Base-by-base conservation (phyloP, 257 asterid genomes). In the Thymus quinquecostatus region DNA sequence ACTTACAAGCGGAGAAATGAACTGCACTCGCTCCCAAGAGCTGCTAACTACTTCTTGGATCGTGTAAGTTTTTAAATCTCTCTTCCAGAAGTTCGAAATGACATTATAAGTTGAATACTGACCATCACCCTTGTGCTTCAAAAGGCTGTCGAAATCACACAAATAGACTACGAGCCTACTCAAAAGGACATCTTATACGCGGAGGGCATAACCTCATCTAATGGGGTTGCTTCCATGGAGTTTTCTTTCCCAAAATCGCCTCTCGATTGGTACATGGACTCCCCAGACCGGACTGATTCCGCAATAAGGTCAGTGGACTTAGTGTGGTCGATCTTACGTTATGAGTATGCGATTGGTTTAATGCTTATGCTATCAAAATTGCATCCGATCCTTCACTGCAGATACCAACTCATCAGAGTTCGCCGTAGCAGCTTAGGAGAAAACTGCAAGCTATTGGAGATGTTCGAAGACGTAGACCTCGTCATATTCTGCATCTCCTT, bases 151-250 rank as follows among this genome's bases (percentile, higher is more conserved):
- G 97, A 95, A 62, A 83, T 92, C 74, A 83, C 96, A 4, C 86
- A 76, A 79, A 80, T 30, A 38, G 92, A 83, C 55, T 95, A 95
- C 43, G 92, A 86, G 83, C 99, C 99, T 62, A 87, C 94, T 30
- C 82, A 87, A 76, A 86, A 81, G 96, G 99, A 95, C 80, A 92
- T 92, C 65, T 72, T 92, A 79, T 84, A 84, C 63, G 96, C 96
- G 8, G 98, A 92, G 82, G 99, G 97, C 68, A 81, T 90, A 47
- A 70, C 85, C 75, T 77, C 86, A 12, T 87, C 96, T 50, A 92
- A 92, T 60, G 99, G 97, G 51, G 83, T 92, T 71, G 89, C 91
- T 13, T 86, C 87, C 5, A 78, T 88, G 94, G 95, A 92, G 11
- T 92, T 89, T 70, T 84, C 90, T 7, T 86, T 90, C 44, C 90